phyloP scores from a whole-genome alignment of 805 yeast genomes.

The Metschnikowia continentalis region DNA sequence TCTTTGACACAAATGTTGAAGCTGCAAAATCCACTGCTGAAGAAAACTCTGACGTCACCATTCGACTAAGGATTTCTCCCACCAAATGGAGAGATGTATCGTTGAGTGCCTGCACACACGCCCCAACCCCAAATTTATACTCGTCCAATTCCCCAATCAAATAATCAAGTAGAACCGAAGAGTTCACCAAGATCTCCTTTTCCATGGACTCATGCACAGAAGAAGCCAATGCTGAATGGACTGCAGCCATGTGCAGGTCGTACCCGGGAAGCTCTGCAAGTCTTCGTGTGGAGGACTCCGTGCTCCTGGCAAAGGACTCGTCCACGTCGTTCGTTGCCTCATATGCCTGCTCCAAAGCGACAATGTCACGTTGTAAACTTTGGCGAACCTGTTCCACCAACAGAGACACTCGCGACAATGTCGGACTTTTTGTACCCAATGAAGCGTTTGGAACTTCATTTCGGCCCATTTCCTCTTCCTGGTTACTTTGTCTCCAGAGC shows the following conservation, averaged over 20 bases:
- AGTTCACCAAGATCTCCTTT: constrained; percentile 50
- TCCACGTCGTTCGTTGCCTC: constrained; percentile 50
- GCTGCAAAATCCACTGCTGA: constrained; percentile 22
- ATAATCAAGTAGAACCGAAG: constrained; percentile 55
- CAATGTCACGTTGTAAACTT: constrained; percentile 35
- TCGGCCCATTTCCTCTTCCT: too few relatives aligned
- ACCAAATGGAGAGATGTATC: neutral
- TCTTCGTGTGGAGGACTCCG: constrained; percentile 42
- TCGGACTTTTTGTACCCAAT: neutral
- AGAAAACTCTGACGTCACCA: neutral
- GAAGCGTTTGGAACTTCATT: too few relatives aligned
- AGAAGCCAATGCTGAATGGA: constrained; percentile 39
- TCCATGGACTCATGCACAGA: constrained; percentile 47
- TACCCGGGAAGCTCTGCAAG: constrained; percentile 55
- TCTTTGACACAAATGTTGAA: too few relatives aligned
- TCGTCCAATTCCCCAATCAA: constrained; percentile 26
- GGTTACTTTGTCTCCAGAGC: neutral
- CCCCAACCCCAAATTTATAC: constrained; percentile 5
- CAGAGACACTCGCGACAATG: neutral
- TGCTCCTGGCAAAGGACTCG: constrained; percentile 43
- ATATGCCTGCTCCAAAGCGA: constrained; percentile 48
- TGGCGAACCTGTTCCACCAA: constrained; percentile 24
- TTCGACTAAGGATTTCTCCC: neutral
- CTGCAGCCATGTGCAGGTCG: constrained; percentile 41
- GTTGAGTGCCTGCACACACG: neutral